Percentiles rank a stretch among this genome's conserved stretches.
Conservation (phyloP, 768 basidiomycete genomes). For the Pholiota conissans region DNA sequence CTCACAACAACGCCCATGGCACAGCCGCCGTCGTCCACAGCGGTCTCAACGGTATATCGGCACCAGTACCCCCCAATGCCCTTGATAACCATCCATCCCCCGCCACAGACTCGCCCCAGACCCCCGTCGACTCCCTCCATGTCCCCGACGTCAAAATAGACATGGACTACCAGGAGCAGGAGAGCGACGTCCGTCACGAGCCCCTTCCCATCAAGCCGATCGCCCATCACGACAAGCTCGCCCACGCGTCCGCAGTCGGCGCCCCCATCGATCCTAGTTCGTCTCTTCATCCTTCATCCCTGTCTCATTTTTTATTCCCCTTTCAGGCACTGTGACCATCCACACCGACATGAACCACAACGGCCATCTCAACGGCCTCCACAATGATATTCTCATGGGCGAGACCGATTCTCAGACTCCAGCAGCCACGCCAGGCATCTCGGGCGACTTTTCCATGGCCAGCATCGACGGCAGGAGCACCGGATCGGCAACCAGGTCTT, state of each 20-base stretch:
- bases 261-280: conserved; percentile 54
- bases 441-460: conserved; percentile 40
- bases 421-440: conserved; percentile 37
- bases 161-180: conserved; percentile 59
- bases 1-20: conserved; percentile 31
- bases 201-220: conserved; percentile 49
- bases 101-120: conserved; percentile 55
- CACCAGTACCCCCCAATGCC: conserved; percentile 30
- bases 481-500: conserved; percentile 34
- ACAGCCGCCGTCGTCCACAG: conserved; percentile 37
- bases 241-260: conserved; percentile 43
- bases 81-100: conserved; percentile 36
- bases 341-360: no score
- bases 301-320: conserved; percentile 19
- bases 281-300: conserved; percentile 19
- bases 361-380: conserved; percentile 21
- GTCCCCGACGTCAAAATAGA: conserved; percentile 62
- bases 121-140: conserved; percentile 53
- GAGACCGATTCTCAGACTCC: conserved; percentile 39
- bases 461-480: conserved; percentile 32
- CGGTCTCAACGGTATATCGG: conserved; percentile 34
- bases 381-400: conserved; percentile 39
- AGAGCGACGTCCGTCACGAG: conserved; percentile 69
- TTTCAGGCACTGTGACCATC: conserved; percentile 43
- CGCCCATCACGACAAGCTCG: conserved; percentile 36